Evolutionary conservation across 192 early-diverging fungal genomes (phyloP), one percentile per base, ranked within the genome.

Genomic region (Coemansia aciculifera): DNA sequence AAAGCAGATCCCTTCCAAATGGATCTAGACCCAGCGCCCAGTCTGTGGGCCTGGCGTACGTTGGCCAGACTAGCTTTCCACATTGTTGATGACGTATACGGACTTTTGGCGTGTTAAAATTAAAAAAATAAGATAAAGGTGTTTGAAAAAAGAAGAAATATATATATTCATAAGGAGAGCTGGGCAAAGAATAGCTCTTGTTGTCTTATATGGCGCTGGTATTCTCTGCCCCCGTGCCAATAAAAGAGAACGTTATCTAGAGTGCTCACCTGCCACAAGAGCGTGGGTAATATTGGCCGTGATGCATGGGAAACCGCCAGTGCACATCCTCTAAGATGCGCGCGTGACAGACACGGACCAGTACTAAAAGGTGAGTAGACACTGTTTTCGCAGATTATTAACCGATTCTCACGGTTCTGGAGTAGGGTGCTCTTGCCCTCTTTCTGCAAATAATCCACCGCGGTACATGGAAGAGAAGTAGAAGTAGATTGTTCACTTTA

Each of bases 301-400:
- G 51, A 59, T 59, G 54, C 66, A 67, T 67, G 66, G 66, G 54
- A 67, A 67, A 67, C 66, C 66, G 56, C 31, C 32, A 36, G 56
- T 21, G 56, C 56, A 19, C 56, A 36, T 59, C 56, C 56, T 17
- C 5, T 17, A 19, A 4, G 29, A 59, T 59, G 56, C 34, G 31
- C 54, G 54, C 56, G 56, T 59, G 56, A 59, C 32, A 7, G 56
- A 59, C 7, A 59, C 24, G 24, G 51, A 29, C 51, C 51, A 54
- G 51, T 54, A 27, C 46, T 3, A 56, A 31, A 19, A 19, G 24
- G 9, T 11, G 49, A 21, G 23, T 12, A 27, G 29, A 32, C 52
- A 13, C 27, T 56, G 12, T 5, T 15, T 31, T 56, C 5, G 52
- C 1, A 31, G 19, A 24, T 11, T 54, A 10, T 9, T 23, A 23